Base-by-base conservation (phyloP, 2,329 filamentous ascomycete species). In the Phyllosticta citrichinensis region DNA sequence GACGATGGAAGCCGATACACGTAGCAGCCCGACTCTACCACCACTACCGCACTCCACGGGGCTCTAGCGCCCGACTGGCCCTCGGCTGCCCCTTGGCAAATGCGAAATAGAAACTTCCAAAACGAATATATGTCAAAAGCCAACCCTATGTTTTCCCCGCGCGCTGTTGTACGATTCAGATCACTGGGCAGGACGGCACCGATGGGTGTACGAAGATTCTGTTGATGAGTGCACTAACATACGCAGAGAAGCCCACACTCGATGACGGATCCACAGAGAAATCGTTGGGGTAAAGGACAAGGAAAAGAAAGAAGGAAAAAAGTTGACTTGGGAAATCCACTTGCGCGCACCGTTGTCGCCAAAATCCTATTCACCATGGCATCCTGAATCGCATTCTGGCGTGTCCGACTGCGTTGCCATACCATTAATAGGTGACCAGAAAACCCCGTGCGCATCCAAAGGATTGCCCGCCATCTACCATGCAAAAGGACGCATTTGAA, bases 401-500 rank as follows among this genome's bases (percentile, higher is more conserved):
- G 54, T 52, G 40, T 61, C 59, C 59, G 59, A 56, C 14, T 47
- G 40, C 40, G 40, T 53, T 57, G 54, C 56, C 59, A 55, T 47
- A 54, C 55, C 30, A 61, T 61, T 61, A 61, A 56, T 27, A 52
- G 55, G 54, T 56, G 55, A 56, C 59, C 59, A 56, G 59, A 61
- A 61, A 56, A 56, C 59, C 59, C 22, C 54, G 59, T 47, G 59
- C 59, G 59, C 55, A 61, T 61, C 59, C 59, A 61, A 61, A 51
- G 59, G 59, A 61, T 53, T 61, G 54, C 59, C 54, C 59, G 55
- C 59, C 59, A 61, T 61, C 59, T 61, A 61, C 59, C 59, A 57
- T 61, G 59, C 59, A 61, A 61, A 56, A 61, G 55, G 59, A 61
- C 59, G 59, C 59, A 56, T 51, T 61, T 54, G 56, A 61, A 61